These are phyloP conservation scores for Neofusicoccum sp. DNA, from an alignment of 2,329 filamentous ascomycete species.

Conservation along the genomic window DNA sequence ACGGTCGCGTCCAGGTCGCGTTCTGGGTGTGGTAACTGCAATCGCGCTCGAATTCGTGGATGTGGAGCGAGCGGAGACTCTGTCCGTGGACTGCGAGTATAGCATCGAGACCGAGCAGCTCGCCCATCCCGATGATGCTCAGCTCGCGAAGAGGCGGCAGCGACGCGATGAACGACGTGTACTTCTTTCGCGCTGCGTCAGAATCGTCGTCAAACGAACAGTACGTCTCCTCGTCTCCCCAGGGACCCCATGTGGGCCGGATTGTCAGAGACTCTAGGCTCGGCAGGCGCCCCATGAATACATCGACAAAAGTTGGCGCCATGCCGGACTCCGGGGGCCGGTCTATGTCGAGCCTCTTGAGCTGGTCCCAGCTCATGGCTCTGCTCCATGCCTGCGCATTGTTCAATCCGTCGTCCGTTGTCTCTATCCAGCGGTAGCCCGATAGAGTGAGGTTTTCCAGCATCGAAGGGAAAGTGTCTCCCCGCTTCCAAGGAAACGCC, in stretches of 20 bases:
- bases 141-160: not conserved
- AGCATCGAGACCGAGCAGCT: not conserved
- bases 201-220: not conserved
- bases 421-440: not conserved
- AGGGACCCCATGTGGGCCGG: not conserved
- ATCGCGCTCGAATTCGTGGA: not conserved
- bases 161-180: not conserved
- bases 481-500: not conserved
- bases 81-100: not conserved
- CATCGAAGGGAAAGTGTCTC: not conserved
- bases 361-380: not conserved
- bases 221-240: not conserved
- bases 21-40: not conserved
- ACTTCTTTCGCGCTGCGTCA: not conserved
- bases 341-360: not conserved
- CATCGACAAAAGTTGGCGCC: too few relatives aligned
- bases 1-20: not conserved
- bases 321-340: not conserved
- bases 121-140: not conserved
- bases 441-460: not conserved
- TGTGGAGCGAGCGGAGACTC: not conserved
- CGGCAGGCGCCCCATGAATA: not conserved
- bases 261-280: not conserved
- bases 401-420: not conserved
- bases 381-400: not conserved